Conservation (phyloP, 108 stramenopile genomes). For the Nitzschia sp. region DNA sequence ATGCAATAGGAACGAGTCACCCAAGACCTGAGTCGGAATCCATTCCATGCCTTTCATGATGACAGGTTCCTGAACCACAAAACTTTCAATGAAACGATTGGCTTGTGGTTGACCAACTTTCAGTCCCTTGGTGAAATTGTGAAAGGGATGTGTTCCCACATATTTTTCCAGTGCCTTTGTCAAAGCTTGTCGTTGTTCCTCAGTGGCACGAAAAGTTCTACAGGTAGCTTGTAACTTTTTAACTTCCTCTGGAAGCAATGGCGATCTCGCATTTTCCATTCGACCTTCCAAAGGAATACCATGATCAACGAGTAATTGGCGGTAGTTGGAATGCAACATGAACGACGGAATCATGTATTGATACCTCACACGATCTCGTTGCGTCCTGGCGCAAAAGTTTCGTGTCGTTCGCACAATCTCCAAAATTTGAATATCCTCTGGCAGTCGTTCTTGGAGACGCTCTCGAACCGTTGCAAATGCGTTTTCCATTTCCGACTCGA, state of each 20-base stretch:
- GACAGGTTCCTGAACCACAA: conserved; percentile 72
- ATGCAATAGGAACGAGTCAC: conserved; percentile 96
- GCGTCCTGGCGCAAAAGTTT: conserved; percentile 90
- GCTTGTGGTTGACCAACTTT: conserved; percentile 63
- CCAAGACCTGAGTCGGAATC: conserved; percentile 85
- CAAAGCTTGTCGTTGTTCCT: conserved; percentile 57
- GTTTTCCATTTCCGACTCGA: conserved; percentile 33
- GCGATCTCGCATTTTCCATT: conserved; percentile 28
- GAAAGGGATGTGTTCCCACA: conserved; percentile 90
- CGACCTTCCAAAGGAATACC: conserved; percentile 26
- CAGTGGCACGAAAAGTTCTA: conserved; percentile 53
- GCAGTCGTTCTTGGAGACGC: conserved; percentile 77
- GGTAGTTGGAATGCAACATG: conserved; percentile 35
- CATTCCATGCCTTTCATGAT: conserved; percentile 70
- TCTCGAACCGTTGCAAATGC: conserved; percentile 58
- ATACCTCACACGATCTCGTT: conserved; percentile 90
- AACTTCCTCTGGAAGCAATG: conserved; percentile 48
- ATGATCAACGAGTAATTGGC: conserved; percentile 23
- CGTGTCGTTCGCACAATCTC: conserved; percentile 83
- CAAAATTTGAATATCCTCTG: conserved; percentile 83
- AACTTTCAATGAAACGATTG: conserved; percentile 77
- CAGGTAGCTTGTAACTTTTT: conserved; percentile 37
- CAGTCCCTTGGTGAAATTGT: conserved; percentile 88
- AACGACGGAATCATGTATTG: conserved; percentile 97
- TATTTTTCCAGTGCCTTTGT: conserved; percentile 64